Percentiles rank a stretch among this genome's conserved stretches.
These are phyloP conservation scores for Favolaschia claudopus DNA, from an alignment of 768 basidiomycete species.

Conservation along the genomic window DNA sequence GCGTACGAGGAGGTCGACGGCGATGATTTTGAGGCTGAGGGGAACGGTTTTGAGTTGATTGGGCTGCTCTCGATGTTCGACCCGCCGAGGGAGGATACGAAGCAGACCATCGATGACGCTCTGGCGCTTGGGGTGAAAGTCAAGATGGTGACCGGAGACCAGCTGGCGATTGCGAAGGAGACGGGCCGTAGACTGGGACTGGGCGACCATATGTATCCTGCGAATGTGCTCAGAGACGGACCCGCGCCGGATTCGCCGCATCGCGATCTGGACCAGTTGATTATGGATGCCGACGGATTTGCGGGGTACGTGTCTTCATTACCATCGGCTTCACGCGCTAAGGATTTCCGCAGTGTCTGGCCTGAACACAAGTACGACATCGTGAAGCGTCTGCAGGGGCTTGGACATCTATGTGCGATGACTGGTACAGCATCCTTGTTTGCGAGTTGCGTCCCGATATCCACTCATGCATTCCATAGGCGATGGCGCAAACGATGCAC, in stretches of 20 bases:
- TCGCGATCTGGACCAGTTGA: slow-evolving; percentile 91
- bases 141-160: slow-evolving; percentile 99
- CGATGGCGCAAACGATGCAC: slow-evolving; percentile 98
- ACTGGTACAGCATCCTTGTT: slow-evolving; percentile 60
- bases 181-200: slow-evolving; percentile 97
- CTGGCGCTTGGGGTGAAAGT: slow-evolving; percentile 94
- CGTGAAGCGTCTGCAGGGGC: slow-evolving; percentile 95
- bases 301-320: slow-evolving; percentile 97
- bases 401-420: slow-evolving; percentile 97
- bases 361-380: slow-evolving; percentile 94
- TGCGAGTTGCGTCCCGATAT: background rate
- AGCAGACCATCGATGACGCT: slow-evolving; percentile 98
- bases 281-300: slow-evolving; percentile 98
- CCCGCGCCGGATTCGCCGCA: slow-evolving; percentile 87
- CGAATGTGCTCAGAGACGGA: slow-evolving; percentile 96
- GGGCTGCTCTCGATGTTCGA: slow-evolving; percentile 98
- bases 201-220: slow-evolving; percentile 99
- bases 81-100: slow-evolving; percentile 96
- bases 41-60: slow-evolving; percentile 96
- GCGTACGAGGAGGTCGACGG: slow-evolving; percentile 93
- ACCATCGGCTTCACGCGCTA: background rate
- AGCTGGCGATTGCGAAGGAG: slow-evolving; percentile 97
- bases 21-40: slow-evolving; percentile 81
- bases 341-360: background rate
- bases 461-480: background rate